phyloP scores from a whole-genome alignment of 1,284 basidiomycete genomes.

The Puccinia triticina region DNA sequence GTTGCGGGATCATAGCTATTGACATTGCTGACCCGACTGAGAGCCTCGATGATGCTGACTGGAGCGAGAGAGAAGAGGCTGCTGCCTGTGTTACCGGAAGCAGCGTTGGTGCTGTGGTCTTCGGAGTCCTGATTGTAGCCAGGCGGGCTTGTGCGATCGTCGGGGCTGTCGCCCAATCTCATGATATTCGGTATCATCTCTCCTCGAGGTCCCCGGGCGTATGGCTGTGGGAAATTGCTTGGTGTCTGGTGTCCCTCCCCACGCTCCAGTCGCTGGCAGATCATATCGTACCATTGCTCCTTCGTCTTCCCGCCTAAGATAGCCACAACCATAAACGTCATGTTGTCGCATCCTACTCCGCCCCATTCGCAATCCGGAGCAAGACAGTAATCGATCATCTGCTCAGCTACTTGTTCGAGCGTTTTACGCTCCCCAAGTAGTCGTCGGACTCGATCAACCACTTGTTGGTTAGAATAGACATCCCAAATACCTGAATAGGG shows the following conservation, averaged over 20 bases:
- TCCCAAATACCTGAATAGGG: slow-evolving; percentile 87
- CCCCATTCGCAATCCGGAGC: slow-evolving; percentile 91
- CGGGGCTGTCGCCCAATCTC: background rate
- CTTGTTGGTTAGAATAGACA: slow-evolving; percentile 89
- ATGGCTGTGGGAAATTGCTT: slow-evolving; percentile 69
- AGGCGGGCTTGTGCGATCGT: background rate
- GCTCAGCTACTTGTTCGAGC: slow-evolving; percentile 80
- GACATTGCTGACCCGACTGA: slow-evolving; percentile 29
- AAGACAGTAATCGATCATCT: slow-evolving; percentile 88
- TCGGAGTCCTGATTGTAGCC: slow-evolving; percentile 4
- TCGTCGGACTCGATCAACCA: slow-evolving; percentile 83
- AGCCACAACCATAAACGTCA: slow-evolving; percentile 92
- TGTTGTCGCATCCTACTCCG: slow-evolving; percentile 98
- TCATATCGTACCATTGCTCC: slow-evolving; percentile 91
- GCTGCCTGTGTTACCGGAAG: background rate
- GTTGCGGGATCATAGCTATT: slow-evolving; percentile 13
- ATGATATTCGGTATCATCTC: background rate
- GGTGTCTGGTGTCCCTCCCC: slow-evolving; percentile 76
- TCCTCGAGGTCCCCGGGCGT: slow-evolving; percentile 12
- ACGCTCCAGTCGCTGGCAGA: slow-evolving; percentile 78
- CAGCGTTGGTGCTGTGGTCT: background rate
- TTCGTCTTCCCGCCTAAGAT: slow-evolving; percentile 81
- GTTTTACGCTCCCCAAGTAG: slow-evolving; percentile 79
- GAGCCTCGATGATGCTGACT: slow-evolving; percentile 34
- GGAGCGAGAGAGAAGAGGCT: slow-evolving; percentile 35